phyloP scores from a whole-genome alignment of 2,329 filamentous ascomycete genomes.

The Neurospora crassa region DNA sequence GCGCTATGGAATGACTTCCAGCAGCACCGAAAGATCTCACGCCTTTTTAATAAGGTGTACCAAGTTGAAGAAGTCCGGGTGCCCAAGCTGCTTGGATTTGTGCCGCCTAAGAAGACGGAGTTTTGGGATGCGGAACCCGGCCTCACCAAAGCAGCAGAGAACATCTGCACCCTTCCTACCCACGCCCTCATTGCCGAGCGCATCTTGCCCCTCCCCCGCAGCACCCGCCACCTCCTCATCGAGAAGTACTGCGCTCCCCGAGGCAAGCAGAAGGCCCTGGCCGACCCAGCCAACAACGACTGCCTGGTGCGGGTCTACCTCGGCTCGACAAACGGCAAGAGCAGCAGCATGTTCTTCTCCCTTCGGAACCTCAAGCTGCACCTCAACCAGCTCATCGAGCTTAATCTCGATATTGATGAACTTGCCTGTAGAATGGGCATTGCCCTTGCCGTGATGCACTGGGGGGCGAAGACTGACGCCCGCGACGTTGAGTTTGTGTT shows the following conservation, averaged over 20 bases:
- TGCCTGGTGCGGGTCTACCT: constrained; percentile 14
- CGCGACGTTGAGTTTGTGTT: constrained; percentile 25
- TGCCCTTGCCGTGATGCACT: constrained; percentile 24
- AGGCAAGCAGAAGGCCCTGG: constrained; percentile 1
- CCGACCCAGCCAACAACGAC: constrained; percentile 10
- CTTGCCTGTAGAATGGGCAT: constrained; percentile 18
- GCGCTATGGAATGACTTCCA: constrained; percentile 11
- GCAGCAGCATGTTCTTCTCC: constrained; percentile 12
- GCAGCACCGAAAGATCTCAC: too few relatives aligned
- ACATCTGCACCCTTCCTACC: constrained; percentile 9
- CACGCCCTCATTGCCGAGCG: constrained; percentile 14
- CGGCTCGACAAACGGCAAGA: constrained; percentile 5
- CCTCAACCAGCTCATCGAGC: constrained; percentile 21
- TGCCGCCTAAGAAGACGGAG: too few relatives aligned
- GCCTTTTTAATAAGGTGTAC: too few relatives aligned
- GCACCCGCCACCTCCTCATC: constrained; percentile 15
- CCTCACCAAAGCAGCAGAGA: constrained; percentile 1
- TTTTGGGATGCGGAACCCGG: too few relatives aligned
- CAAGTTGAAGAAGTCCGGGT: too few relatives aligned
- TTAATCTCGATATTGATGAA: constrained; percentile 14
- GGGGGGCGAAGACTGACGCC: constrained; percentile 21
- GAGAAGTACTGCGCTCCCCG: constrained; percentile 13
- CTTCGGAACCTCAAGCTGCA: constrained; percentile 24
- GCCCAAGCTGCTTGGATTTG: too few relatives aligned
- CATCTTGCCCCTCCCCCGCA: constrained; percentile 15